Conservation (phyloP, 768 basidiomycete species). For the Pleurotus ostreatus region DNA sequence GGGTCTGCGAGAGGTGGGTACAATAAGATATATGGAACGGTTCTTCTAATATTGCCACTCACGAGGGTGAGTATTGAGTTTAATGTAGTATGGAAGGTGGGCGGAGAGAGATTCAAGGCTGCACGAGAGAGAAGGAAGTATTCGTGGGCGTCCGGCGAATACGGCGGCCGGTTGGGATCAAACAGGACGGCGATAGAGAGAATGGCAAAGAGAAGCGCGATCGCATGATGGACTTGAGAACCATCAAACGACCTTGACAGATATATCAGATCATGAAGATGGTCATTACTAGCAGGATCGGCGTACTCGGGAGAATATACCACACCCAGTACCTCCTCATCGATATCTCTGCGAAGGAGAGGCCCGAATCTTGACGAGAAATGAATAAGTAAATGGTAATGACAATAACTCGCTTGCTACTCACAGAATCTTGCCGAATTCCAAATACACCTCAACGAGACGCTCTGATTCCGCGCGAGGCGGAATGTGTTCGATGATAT, state of each 20-base stretch:
- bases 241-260: constrained; percentile 32
- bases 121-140: constrained; percentile 60
- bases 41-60: constrained; percentile 15
- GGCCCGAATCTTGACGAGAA: constrained; percentile 44
- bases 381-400: constrained; percentile 4
- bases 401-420: constrained; percentile 13
- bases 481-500: constrained; percentile 49
- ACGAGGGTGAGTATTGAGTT: constrained; percentile 55
- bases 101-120: constrained; percentile 43
- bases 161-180: constrained; percentile 44
- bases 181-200: constrained; percentile 67
- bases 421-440: constrained; percentile 57
- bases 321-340: constrained; percentile 48
- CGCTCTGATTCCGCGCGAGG: constrained; percentile 53
- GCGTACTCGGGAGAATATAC: constrained; percentile 54
- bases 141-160: constrained; percentile 51
- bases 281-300: no score
- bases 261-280: neutral
- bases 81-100: constrained; percentile 47
- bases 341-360: constrained; percentile 47
- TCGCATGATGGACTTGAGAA: constrained; percentile 40
- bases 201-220: constrained; percentile 61
- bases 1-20: constrained; percentile 22
- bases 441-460: constrained; percentile 63
- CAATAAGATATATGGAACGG: neutral